phyloP scores from a whole-genome alignment of 441 rosid species.

The Erodium moschatum region DNA sequence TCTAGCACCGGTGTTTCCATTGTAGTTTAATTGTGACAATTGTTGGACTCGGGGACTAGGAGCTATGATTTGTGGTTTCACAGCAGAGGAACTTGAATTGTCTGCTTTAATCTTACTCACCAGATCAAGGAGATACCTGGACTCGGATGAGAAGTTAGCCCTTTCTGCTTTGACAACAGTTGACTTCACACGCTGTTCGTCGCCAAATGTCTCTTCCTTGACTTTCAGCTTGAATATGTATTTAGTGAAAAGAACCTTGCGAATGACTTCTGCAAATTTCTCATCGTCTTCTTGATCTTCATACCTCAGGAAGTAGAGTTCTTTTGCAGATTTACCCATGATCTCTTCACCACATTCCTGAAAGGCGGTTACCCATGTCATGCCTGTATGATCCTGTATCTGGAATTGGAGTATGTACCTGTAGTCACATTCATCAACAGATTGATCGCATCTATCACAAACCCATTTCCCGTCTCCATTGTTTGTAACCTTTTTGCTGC shows the following conservation, averaged over 20 bases:
- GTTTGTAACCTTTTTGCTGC: conserved; percentile 78
- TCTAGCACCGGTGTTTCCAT: conserved; percentile 18
- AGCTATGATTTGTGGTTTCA: background rate
- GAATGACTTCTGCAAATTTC: conserved; percentile 50
- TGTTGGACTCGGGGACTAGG: background rate
- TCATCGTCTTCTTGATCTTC: conserved; percentile 59
- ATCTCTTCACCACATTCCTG: conserved; percentile 77
- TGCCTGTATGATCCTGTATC: conserved; percentile 86
- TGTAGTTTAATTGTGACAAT: conserved; percentile 18
- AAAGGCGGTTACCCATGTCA: conserved; percentile 81
- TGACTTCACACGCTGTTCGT: conserved; percentile 80
- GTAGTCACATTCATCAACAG: conserved; percentile 68
- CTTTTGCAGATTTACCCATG: conserved; percentile 75
- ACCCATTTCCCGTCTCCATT: conserved; percentile 89
- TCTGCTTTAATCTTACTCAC: background rate
- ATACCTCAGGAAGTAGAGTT: conserved; percentile 49
- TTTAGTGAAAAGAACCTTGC: conserved; percentile 51
- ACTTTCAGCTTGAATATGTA: conserved; percentile 75
- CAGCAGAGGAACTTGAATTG: background rate
- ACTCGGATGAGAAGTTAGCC: conserved; percentile 45
- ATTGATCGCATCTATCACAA: conserved; percentile 68
- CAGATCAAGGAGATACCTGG: conserved; percentile 18
- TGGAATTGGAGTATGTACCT: conserved; percentile 76
- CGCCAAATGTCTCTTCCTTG: conserved; percentile 76
- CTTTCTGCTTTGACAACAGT: conserved; percentile 69